A percentile compares a stretch with the other conserved stretches of the same genome.
Conservation (phyloP, 768 basidiomycete species). For the Auricularia cornea region DNA sequence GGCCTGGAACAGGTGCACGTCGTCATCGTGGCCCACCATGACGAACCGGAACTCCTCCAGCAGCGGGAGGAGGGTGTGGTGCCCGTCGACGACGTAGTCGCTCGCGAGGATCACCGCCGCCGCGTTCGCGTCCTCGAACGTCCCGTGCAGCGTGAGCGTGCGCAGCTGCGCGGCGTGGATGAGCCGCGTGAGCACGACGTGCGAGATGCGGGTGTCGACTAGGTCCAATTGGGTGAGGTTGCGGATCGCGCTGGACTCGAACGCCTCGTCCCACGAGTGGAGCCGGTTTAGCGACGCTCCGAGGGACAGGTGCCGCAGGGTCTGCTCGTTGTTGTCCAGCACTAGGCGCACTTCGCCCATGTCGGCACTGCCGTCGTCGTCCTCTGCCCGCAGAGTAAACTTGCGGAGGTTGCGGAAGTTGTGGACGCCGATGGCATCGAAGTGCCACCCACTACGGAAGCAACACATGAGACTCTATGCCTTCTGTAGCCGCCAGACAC, state of each 20-base stretch:
- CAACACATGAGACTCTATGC: background rate
- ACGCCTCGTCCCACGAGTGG: slow-evolving; percentile 61
- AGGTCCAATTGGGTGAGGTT: slow-evolving; percentile 63
- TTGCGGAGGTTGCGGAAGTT: slow-evolving; percentile 50
- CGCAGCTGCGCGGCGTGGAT: slow-evolving; percentile 53
- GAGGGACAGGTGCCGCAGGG: slow-evolving; percentile 53
- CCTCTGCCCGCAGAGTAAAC: slow-evolving; percentile 61
- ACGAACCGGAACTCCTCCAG: slow-evolving; percentile 57
- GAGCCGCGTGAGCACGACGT: slow-evolving; percentile 53
- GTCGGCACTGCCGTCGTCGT: slow-evolving; percentile 62
- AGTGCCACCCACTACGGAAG: slow-evolving; percentile 53
- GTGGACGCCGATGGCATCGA: slow-evolving; percentile 63
- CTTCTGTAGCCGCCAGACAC: slow-evolving; percentile 8
- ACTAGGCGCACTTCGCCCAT: slow-evolving; percentile 60
- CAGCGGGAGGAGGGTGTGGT: slow-evolving; percentile 54
- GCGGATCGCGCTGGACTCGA: slow-evolving; percentile 53
- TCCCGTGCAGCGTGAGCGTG: slow-evolving; percentile 58
- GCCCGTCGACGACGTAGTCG: slow-evolving; percentile 50
- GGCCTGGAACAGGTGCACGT: slow-evolving; percentile 40
- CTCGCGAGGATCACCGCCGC: slow-evolving; percentile 53
- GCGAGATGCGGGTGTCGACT: slow-evolving; percentile 60
- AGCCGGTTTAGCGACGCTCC: slow-evolving; percentile 59
- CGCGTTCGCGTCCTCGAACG: slow-evolving; percentile 48
- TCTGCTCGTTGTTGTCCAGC: slow-evolving; percentile 49
- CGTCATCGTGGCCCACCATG: slow-evolving; percentile 55